Conservation (phyloP, 306 rosid species). For the Ammopiptanthus mongolicus region DNA sequence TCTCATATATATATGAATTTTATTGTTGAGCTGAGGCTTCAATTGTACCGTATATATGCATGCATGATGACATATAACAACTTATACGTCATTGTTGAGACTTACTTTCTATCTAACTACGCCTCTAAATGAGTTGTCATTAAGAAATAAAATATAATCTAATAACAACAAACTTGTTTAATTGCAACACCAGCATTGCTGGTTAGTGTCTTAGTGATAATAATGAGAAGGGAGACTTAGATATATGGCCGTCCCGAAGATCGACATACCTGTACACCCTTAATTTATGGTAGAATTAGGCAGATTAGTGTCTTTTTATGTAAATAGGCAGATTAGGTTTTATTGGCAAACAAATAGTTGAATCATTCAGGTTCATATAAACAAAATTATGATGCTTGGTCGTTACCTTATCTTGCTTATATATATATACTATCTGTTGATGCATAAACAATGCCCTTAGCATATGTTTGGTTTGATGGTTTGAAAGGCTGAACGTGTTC, state of each 20-base stretch:
- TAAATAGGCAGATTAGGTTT: slow-evolving; percentile 29
- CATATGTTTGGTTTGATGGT: too few species aligned
- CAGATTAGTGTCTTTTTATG: too few species aligned
- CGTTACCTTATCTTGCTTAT: slow-evolving; percentile 41
- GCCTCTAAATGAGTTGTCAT: neutral
- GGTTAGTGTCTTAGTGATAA: neutral
- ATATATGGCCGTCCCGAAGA: slow-evolving; percentile 22
- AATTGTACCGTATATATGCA: slow-evolving; percentile 26
- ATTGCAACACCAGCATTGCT: neutral
- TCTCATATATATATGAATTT: neutral
- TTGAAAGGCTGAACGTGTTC: too few species aligned
- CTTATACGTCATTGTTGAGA: slow-evolving; percentile 33
- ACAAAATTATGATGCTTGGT: slow-evolving; percentile 44
- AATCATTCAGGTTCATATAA: slow-evolving; percentile 19
- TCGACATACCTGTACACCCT: neutral
- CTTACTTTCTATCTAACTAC: slow-evolving; percentile 43
- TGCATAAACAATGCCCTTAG: too few species aligned
- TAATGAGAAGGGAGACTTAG: neutral
- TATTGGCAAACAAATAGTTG: slow-evolving; percentile 6
- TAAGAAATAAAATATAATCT: slow-evolving; percentile 1
- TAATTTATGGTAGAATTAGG: neutral
- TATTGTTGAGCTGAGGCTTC: slow-evolving; percentile 15
- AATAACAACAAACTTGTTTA: slow-evolving; percentile 10
- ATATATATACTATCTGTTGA: neutral
- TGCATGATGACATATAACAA: slow-evolving; percentile 26